These are phyloP conservation scores for Phaseolus coccineus DNA, from an alignment of 331 rosid genomes.

Conservation along the genomic window DNA sequence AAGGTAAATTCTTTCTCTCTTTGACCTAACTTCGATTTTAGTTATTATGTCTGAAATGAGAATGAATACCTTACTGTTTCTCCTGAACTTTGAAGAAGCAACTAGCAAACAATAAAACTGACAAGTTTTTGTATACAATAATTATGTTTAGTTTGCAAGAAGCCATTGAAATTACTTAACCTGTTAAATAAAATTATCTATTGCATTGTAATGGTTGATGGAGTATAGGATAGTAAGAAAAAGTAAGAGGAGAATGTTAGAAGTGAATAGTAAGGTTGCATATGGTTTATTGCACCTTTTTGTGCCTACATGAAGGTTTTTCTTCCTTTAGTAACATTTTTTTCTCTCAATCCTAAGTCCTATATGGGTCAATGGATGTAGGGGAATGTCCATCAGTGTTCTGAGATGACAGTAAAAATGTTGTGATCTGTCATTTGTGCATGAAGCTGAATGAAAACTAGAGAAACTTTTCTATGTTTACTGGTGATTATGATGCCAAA, in stretches of 20 bases:
- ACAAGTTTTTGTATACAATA: slow-evolving; percentile 4
- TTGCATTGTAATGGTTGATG: slow-evolving; percentile 28
- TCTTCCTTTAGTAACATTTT: background rate
- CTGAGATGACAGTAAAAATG: slow-evolving; percentile 8
- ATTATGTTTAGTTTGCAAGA: background rate
- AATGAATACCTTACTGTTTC: slow-evolving; percentile 10
- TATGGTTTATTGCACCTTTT: slow-evolving; percentile 24
- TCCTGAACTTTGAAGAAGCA: slow-evolving; percentile 38
- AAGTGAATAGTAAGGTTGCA: slow-evolving; percentile 26
- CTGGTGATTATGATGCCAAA: slow-evolving; percentile 31
- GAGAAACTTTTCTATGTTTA: slow-evolving; percentile 22
- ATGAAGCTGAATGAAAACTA: slow-evolving; percentile 24
- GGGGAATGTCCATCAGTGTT: background rate
- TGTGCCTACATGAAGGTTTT: slow-evolving; percentile 21
- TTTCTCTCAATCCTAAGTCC: slow-evolving; percentile 6
- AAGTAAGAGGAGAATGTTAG: slow-evolving; percentile 22
- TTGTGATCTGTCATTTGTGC: slow-evolving; percentile 31
- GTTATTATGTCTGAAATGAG: slow-evolving; percentile 29
- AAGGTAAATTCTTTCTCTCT: slow-evolving; percentile 62
- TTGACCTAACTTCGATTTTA: slow-evolving; percentile 37
- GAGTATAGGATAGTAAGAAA: background rate
- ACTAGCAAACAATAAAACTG: slow-evolving; percentile 14
- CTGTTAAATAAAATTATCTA: background rate
- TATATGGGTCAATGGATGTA: background rate
- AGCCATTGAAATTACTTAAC: background rate